These are phyloP conservation scores for Peronospora destructor DNA, from an alignment of 352 stramenopile species.

Conservation along the genomic window DNA sequence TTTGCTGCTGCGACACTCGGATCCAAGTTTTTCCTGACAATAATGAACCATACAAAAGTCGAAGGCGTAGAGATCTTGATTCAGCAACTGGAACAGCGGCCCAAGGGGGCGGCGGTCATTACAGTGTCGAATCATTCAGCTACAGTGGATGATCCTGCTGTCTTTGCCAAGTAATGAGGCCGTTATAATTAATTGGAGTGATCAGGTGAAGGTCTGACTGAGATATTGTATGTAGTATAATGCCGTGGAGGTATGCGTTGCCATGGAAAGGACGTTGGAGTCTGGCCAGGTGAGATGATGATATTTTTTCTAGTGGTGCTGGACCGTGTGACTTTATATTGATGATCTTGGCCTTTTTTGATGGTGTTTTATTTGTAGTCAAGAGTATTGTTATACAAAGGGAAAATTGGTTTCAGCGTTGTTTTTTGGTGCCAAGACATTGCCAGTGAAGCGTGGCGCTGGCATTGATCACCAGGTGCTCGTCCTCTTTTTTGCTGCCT, in stretches of 20 bases:
- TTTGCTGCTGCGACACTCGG: conserved; percentile 38
- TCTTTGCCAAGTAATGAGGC: conserved; percentile 54
- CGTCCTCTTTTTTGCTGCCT: neutral
- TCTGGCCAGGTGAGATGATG: conserved; percentile 45
- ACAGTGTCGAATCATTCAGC: conserved; percentile 83
- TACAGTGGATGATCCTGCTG: conserved; percentile 69
- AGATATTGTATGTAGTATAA: conserved; percentile 38
- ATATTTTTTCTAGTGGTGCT: conserved; percentile 12
- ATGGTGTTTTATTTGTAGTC: conserved; percentile 27
- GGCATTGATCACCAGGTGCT: conserved; percentile 60
- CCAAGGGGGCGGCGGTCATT: conserved; percentile 50
- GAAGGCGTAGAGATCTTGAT: conserved; percentile 43
- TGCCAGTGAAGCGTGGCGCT: conserved; percentile 65
- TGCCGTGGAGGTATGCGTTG: conserved; percentile 61
- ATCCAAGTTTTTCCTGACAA: conserved; percentile 52
- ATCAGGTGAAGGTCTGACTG: neutral
- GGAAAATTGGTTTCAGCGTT: conserved; percentile 41
- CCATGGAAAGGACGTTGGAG: conserved; percentile 62
- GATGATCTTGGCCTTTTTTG: neutral
- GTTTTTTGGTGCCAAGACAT: conserved; percentile 65
- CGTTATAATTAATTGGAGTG: neutral
- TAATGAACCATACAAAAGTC: conserved; percentile 42
- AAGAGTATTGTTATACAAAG: conserved; percentile 82
- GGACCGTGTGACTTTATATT: neutral
- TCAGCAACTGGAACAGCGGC: conserved; percentile 37